A percentile compares a stretch with the other conserved stretches of the same genome.
These are phyloP conservation scores for Auricularia cornea DNA, from an alignment of 768 basidiomycete genomes.

Conservation along the genomic window DNA sequence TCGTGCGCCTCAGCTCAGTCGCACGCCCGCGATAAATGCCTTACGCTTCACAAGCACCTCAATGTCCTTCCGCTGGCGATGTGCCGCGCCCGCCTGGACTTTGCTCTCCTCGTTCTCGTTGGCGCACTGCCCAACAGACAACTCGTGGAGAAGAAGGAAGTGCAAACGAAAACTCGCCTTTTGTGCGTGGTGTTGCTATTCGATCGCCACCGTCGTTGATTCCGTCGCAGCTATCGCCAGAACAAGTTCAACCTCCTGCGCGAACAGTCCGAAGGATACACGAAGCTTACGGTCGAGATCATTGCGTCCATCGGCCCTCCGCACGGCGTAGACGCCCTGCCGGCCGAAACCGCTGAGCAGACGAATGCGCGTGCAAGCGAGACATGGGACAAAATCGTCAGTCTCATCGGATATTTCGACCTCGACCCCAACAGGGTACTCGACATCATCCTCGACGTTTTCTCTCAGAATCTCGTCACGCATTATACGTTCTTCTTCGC, in stretches of 20 bases:
- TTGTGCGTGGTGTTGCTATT: constrained; percentile 46
- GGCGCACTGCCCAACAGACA: constrained; percentile 63
- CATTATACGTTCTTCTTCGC: constrained; percentile 88
- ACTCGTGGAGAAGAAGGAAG: constrained; percentile 68
- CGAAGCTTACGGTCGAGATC: constrained; percentile 81
- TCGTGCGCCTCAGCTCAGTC: constrained; percentile 32
- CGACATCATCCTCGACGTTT: constrained; percentile 87
- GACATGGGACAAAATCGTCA: constrained; percentile 78
- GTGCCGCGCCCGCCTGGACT: constrained; percentile 71
- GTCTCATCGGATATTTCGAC: constrained; percentile 92
- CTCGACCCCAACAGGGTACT: constrained; percentile 90
- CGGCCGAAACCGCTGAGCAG: constrained; percentile 46
- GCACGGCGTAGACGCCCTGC: constrained; percentile 43
- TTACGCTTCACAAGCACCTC: constrained; percentile 34
- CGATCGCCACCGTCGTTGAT: background rate
- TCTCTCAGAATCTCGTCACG: constrained; percentile 69
- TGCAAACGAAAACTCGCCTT: constrained; percentile 68
- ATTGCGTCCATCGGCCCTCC: constrained; percentile 67
- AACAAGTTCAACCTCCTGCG: constrained; percentile 97
- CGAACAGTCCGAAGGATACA: constrained; percentile 96
- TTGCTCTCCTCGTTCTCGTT: constrained; percentile 49
- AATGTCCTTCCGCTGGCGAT: constrained; percentile 49
- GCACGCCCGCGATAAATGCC: background rate
- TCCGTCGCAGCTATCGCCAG: constrained; percentile 74
- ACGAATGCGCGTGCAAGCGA: constrained; percentile 58